A percentile compares a stretch with the other conserved stretches of the same genome.
These are phyloP conservation scores for Polytrichum commune DNA, from an alignment of 225 moss, liverwort and hornwort genomes.

Conservation along the genomic window DNA sequence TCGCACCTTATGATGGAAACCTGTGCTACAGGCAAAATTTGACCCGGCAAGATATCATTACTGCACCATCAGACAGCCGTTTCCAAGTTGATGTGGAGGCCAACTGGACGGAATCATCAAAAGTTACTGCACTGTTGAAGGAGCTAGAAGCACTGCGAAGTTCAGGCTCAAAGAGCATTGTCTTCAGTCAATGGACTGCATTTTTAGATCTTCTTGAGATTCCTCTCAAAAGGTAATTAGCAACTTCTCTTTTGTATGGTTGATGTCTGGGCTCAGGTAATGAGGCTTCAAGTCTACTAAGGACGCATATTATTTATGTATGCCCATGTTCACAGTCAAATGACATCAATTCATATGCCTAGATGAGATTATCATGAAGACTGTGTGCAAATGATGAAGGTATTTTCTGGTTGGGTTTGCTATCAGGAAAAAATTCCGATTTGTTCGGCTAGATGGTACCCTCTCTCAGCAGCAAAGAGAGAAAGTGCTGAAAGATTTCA, in stretches of 20 bases:
- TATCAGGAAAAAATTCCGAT: constrained; percentile 57
- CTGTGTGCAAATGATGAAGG: background rate
- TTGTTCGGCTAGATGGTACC: constrained; percentile 74
- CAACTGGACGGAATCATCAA: constrained; percentile 90
- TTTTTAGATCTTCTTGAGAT: constrained; percentile 90
- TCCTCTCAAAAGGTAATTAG: constrained; percentile 57
- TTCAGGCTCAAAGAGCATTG: constrained; percentile 71
- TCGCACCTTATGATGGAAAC: background rate
- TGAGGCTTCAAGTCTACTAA: too few relatives aligned
- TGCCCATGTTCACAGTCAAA: background rate
- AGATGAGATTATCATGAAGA: too few relatives aligned
- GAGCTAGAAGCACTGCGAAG: constrained; percentile 58
- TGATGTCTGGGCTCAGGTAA: too few relatives aligned
- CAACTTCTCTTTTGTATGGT: background rate
- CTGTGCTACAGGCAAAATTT: constrained; percentile 55
- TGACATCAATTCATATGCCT: too few relatives aligned
- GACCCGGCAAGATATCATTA: constrained; percentile 72
- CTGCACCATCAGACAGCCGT: constrained; percentile 82
- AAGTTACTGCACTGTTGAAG: constrained; percentile 71
- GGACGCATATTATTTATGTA: background rate
- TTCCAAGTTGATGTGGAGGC: constrained; percentile 80
- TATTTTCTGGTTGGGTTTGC: background rate
- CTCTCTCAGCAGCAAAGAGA: constrained; percentile 84
- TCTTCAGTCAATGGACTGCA: constrained; percentile 95
- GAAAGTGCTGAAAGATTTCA: constrained; percentile 70